Base-by-base conservation (phyloP, 1,139 yeast species). In the Zygosaccharomyces sapae region DNA sequence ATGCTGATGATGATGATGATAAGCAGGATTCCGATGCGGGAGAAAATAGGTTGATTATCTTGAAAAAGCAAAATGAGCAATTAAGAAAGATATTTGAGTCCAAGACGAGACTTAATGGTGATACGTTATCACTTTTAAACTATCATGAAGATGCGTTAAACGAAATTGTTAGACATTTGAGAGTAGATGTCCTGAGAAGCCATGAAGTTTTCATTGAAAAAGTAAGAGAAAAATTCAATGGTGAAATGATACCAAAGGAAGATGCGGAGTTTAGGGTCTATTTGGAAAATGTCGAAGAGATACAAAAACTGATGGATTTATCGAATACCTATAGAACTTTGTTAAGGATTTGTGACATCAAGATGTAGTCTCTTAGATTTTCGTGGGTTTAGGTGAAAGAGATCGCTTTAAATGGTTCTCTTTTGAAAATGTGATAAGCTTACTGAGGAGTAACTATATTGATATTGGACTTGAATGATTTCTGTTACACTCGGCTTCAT, bases 231-330 rank as follows among this genome's bases (percentile, higher is more conserved):
- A 48, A 50, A 13, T 46, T 53, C 38, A 37, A 51, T 1, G 38
- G 44, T 5, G 55, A 54, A 16, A 31, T 58, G 16, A 35, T 52
- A 10, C 48, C 55, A 1, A 40, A 49, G 29, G 64, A 61, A 39
- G 58, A 59, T 42, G 33, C 46, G 13, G 65, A 61, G 46, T 61
- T 60, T 37, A 37, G 41, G 2, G 35, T 30, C 3, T 61, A 60
- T 41, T 35, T 58, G 41, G 55, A 48, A 10, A 57, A 55, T 29
- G 41, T 58, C 3, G 38, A 45, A 6, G 56, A 54, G 38, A 25
- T 58, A 16, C 60, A 59, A 33, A 50, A 55, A 35, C 45, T 60
- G 6, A 43, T 56, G 38, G 59, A 56, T 13, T 41, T 61, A 2
- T 57, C 60, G 2, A 48, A 52, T 25, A 24, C 55, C 19, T 61